A percentile compares a stretch with the other conserved stretches of the same genome.
Conservation (phyloP, 2,329 filamentous ascomycete genomes). For the Xylaria multiplex region DNA sequence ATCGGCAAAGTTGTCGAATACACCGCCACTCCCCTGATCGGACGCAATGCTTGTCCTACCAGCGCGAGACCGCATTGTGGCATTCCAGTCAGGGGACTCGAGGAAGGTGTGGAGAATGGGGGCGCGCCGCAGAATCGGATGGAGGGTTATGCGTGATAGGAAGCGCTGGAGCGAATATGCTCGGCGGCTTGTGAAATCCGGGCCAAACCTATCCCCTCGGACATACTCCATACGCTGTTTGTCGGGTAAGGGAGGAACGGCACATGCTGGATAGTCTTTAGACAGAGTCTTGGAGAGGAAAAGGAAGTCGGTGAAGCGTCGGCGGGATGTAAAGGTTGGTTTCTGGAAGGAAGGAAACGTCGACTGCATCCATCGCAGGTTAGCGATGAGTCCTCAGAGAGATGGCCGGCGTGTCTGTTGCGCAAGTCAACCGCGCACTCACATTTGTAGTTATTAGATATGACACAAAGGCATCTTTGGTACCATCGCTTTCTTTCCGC, state of each 20-base stretch:
- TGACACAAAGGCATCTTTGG: slow-evolving; percentile 95
- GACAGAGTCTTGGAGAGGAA: slow-evolving; percentile 93
- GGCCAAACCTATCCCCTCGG: slow-evolving; percentile 91
- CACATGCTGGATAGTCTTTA: slow-evolving; percentile 88
- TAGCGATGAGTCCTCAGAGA: slow-evolving; percentile 22
- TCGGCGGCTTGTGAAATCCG: slow-evolving; percentile 89
- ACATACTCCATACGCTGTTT: slow-evolving; percentile 99
- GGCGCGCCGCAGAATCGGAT: slow-evolving; percentile 87
- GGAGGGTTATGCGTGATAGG: slow-evolving; percentile 83
- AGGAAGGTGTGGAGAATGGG: slow-evolving; percentile 88
- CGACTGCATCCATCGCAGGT: slow-evolving; percentile 66
- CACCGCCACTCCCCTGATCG: slow-evolving; percentile 67
- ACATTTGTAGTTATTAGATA: slow-evolving; percentile 94
- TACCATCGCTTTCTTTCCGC: slow-evolving; percentile 94
- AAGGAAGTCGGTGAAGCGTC: slow-evolving; percentile 97
- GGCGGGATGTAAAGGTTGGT: slow-evolving; percentile 79
- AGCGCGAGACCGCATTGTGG: slow-evolving; percentile 85
- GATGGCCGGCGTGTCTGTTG: background rate
- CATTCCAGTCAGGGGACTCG: slow-evolving; percentile 95
- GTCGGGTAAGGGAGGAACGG: slow-evolving; percentile 93
- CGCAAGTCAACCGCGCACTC: slow-evolving; percentile 40
- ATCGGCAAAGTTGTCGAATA: slow-evolving; percentile 95
- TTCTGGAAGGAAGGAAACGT: slow-evolving; percentile 94
- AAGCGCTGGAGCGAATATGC: slow-evolving; percentile 93
- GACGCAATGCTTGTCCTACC: slow-evolving; percentile 67